phyloP scores from a whole-genome alignment of 495 filamentous ascomycete genomes.

The Glonium stellatum region DNA sequence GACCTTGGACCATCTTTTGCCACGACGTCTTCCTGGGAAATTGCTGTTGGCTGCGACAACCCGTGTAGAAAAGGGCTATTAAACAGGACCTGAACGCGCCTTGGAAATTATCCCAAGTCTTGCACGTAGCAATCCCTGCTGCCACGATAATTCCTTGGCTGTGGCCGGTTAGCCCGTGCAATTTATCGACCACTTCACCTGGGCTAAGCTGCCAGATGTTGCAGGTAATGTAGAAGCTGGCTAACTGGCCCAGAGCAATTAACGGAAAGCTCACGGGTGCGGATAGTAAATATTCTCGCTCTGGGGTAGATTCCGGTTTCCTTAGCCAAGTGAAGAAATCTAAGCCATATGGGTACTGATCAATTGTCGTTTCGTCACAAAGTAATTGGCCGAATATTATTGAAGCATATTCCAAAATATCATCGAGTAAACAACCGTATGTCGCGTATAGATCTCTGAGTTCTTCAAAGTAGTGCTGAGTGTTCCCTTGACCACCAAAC shows the following conservation, averaged over 20 bases:
- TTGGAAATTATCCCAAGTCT: constrained; percentile 33
- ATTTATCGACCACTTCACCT: constrained; percentile 70
- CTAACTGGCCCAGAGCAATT: constrained; percentile 89
- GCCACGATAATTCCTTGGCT: constrained; percentile 68
- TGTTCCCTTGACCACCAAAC: constrained; percentile 24
- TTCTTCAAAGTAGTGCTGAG: constrained; percentile 14
- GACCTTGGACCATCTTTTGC: constrained; percentile 13
- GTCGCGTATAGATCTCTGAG: constrained; percentile 14
- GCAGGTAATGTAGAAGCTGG: constrained; percentile 89
- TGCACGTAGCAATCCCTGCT: constrained; percentile 26
- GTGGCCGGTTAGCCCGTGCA: constrained; percentile 87
- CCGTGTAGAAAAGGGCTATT: constrained; percentile 17
- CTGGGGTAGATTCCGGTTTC: constrained; percentile 77
- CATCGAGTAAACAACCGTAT: constrained; percentile 13
- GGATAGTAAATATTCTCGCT: constrained; percentile 91
- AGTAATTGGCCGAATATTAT: constrained; percentile 47
- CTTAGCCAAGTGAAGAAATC: constrained; percentile 91
- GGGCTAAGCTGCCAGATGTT: constrained; percentile 79
- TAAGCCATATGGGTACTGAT: constrained; percentile 91
- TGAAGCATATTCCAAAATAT: constrained; percentile 10
- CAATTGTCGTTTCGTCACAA: constrained; percentile 75
- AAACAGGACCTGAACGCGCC: constrained; percentile 7
- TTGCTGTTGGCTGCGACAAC: constrained; percentile 15
- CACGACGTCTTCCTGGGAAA: constrained; percentile 15
- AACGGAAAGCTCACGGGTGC: constrained; percentile 95